Evolutionary conservation across 2,329 filamentous ascomycete species (phyloP), one percentile per base, ranked within the genome.

Genomic region (Cryphonectria parasitica): DNA sequence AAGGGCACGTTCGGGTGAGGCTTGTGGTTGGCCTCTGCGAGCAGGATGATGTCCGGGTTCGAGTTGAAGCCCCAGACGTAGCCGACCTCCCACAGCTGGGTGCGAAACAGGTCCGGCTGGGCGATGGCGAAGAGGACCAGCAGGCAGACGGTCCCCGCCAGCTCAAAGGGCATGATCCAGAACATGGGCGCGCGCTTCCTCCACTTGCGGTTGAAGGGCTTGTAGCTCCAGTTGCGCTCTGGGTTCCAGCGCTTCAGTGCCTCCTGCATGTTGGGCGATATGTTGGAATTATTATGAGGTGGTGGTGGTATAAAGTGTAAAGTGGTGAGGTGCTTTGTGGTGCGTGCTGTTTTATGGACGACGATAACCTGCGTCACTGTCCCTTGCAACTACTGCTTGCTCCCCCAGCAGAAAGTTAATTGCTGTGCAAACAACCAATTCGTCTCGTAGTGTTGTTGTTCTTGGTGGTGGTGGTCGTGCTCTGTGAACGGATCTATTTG

Each of bases 111-210:
- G 78, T 94, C 87, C 22, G 92, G 92, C 75, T 92, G 89, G 45
- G 91, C 87, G 76, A 95, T 89, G 74, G 89, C 91, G 78, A 92
- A 92, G 67, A 95, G 85, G 52, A 92, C 86, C 73, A 95, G 86
- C 65, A 88, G 82, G 22, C 89, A 86, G 69, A 95, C 83, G 34
- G 90, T 88, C 73, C 90, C 86, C 52, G 82, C 80, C 67, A 95
- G 85, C 81, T 95, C 92, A 66, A 89, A 77, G 65, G 88, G 76
- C 83, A 95, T 88, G 74, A 92, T 83, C 77, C 80, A 88, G 85
- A 82, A 90, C 83, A 86, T 89, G 77, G 79, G 88, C 80, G 79
- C 85, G 79, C 79, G 87, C 81, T 81, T 85, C 80, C 79, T 88
- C 87, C 87, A 89, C 79, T 83, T 82, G 74, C 87, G 87, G 73